phyloP scores from a whole-genome alignment of 768 basidiomycete species.

The Russula compacta region DNA sequence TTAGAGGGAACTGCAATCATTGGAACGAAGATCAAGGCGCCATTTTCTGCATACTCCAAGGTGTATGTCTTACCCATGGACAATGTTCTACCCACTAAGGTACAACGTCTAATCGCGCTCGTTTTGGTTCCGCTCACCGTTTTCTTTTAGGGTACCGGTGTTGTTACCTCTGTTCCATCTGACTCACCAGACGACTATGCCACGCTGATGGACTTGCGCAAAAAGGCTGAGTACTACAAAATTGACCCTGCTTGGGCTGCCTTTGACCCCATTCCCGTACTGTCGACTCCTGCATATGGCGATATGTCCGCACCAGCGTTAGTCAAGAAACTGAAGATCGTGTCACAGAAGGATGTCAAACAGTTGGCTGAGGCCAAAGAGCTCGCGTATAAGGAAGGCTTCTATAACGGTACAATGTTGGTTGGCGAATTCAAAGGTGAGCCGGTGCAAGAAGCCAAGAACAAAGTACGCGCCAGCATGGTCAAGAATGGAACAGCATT shows the following conservation, averaged over 20 bases:
- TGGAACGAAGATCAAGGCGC: conserved; percentile 86
- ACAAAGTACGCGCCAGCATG: conserved; percentile 76
- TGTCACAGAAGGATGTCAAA: conserved; percentile 89
- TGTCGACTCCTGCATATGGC: conserved; percentile 87
- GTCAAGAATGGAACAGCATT: conserved; percentile 72
- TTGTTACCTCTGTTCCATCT: conserved; percentile 96
- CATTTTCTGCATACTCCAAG: conserved; percentile 70
- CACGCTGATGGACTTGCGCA: conserved; percentile 83
- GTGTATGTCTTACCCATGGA: conserved; percentile 99
- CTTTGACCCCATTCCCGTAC: conserved; percentile 78
- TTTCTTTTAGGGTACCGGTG: conserved; percentile 72
- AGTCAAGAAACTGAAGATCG: conserved; percentile 85
- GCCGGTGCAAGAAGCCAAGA: conserved; percentile 85
- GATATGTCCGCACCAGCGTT: conserved; percentile 79
- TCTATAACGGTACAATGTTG: conserved; percentile 88
- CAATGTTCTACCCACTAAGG: conserved; percentile 90
- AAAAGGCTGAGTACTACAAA: conserved; percentile 95
- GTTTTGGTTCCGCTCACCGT: conserved; percentile 1
- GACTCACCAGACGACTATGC: conserved; percentile 97
- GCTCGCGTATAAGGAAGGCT: conserved; percentile 96
- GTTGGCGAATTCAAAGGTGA: conserved; percentile 87
- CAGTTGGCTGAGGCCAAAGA: conserved; percentile 96
- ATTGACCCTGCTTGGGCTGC: conserved; percentile 84
- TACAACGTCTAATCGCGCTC: conserved; percentile 47
- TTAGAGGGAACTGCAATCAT: conserved; percentile 72